Conservation (phyloP, 257 asterid genomes). For the Buddleja alternifolia region DNA sequence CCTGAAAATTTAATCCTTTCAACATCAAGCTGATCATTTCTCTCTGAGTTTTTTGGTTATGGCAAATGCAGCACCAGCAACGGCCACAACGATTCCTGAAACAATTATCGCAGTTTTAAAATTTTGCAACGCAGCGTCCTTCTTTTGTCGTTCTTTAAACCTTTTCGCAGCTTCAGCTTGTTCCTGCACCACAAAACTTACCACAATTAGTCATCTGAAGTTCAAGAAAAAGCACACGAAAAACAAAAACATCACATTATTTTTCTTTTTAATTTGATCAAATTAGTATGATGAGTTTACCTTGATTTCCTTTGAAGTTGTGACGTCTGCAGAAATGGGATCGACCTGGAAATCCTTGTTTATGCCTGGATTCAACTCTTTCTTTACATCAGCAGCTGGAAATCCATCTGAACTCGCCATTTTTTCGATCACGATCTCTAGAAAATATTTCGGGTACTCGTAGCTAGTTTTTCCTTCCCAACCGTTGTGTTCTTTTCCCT, state of each 20-base stretch:
- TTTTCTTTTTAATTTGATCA: too few relatives aligned
- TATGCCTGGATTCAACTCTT: slow-evolving; percentile 58
- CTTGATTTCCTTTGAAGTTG: slow-evolving; percentile 46
- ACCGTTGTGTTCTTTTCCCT: slow-evolving; percentile 9
- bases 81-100: slow-evolving; percentile 68
- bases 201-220: not conserved
- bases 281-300: too few relatives aligned
- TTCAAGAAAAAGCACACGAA: too few relatives aligned
- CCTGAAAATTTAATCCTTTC: not conserved
- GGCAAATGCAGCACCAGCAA: slow-evolving; percentile 76
- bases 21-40: slow-evolving; percentile 38
- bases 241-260: too few relatives aligned
- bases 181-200: slow-evolving; percentile 33
- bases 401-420: slow-evolving; percentile 57
- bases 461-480: not conserved
- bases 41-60: slow-evolving; percentile 68
- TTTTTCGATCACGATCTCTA: not conserved
- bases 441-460: too few relatives aligned
- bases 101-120: slow-evolving; percentile 60
- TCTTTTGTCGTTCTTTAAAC: slow-evolving; percentile 46
- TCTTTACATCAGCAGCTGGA: slow-evolving; percentile 62
- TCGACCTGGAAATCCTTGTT: slow-evolving; percentile 58
- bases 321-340: slow-evolving; percentile 57
- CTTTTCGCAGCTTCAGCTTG: slow-evolving; percentile 33
- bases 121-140: slow-evolving; percentile 57